Conservation (phyloP, 495 filamentous ascomycete genomes). For the Penicillium longicatenatum region DNA sequence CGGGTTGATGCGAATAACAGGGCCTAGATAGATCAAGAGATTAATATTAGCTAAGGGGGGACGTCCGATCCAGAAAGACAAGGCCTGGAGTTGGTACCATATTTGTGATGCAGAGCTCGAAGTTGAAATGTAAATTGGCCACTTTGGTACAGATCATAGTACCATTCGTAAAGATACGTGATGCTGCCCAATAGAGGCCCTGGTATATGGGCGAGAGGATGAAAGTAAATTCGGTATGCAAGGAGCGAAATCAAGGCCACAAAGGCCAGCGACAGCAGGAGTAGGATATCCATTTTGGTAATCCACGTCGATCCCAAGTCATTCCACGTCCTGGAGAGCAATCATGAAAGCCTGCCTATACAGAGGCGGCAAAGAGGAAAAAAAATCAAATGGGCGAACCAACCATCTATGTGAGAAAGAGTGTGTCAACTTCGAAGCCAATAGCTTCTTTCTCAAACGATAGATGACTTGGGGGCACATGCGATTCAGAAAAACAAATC, state of each 20-base stretch:
- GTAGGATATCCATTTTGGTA: background rate
- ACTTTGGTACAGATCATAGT: slow-evolving; percentile 44
- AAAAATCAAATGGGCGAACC: too few relatives aligned
- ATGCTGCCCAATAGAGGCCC: slow-evolving; percentile 3
- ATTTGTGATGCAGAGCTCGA: slow-evolving; percentile 41
- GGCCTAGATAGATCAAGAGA: slow-evolving; percentile 9
- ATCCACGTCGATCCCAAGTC: too few relatives aligned
- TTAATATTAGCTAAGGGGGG: too few relatives aligned
- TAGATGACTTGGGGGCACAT: too few relatives aligned
- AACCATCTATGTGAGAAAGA: too few relatives aligned
- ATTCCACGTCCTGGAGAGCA: too few relatives aligned
- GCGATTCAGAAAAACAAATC: too few relatives aligned
- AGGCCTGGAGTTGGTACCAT: slow-evolving; percentile 18
- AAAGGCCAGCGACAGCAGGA: background rate
- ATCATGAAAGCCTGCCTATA: too few relatives aligned
- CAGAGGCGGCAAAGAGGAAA: too few relatives aligned
- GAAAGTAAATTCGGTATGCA: slow-evolving; percentile 8
- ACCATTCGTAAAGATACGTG: slow-evolving; percentile 47
- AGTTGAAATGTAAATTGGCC: slow-evolving; percentile 45
- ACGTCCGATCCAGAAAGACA: too few relatives aligned
- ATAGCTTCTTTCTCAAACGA: too few relatives aligned
- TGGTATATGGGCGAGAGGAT: slow-evolving; percentile 12
- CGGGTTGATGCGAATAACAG: slow-evolving; percentile 35
- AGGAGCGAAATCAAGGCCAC: background rate
- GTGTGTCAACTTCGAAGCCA: too few relatives aligned